Evolutionary conservation across 2,329 filamentous ascomycete genomes (phyloP), one percentile per base, ranked within the genome.

Genomic region (Stylonectria norvegica): DNA sequence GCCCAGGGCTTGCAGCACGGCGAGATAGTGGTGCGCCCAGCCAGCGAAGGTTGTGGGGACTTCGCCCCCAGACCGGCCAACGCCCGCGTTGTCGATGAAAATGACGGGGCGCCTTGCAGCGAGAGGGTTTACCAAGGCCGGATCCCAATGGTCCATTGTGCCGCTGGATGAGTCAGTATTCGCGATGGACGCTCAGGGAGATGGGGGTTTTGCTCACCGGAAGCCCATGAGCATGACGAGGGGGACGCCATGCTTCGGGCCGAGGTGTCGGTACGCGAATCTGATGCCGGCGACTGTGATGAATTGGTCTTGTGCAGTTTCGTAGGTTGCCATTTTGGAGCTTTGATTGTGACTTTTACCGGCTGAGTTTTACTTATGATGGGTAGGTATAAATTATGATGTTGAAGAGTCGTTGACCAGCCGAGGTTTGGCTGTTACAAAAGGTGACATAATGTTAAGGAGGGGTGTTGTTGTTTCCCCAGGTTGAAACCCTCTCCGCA

Each of bases 1-100:
- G 5, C 66, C 65, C 45, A 69, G 65, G 3, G 58, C 62, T 20
- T 45, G 42, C 18, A 67, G 59, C 12, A 66, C 61, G n/a, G 63
- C 55, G 20, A 62, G 48, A 50, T 63, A 65, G 40, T 63, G 48
- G 36, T 51, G 45, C 9, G 62, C 62, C 60, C 61, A 65, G n/a
- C 33, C 46, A 8, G 47, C 35, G 28, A 60, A 53, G 5, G 49
- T 58, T 41, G 55, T 55, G 5, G 66, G 64, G 2, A 73, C 64
- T n/a, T 58, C 34, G 22, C 73, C 73, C 7, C 53, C 55, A 9
- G 65, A 71, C 23, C 64, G 64, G 4, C 73, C 73, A 7, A 73
- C 64, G 20, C 73, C 73, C 1, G 68, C 60, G 45, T 70, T 70
- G 60, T 77, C 72, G 48, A 72, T 63, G 27, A 73, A 58, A 19